Base-by-base conservation (phyloP, 1,284 basidiomycete genomes). In the Singerocomus inundabilis region DNA sequence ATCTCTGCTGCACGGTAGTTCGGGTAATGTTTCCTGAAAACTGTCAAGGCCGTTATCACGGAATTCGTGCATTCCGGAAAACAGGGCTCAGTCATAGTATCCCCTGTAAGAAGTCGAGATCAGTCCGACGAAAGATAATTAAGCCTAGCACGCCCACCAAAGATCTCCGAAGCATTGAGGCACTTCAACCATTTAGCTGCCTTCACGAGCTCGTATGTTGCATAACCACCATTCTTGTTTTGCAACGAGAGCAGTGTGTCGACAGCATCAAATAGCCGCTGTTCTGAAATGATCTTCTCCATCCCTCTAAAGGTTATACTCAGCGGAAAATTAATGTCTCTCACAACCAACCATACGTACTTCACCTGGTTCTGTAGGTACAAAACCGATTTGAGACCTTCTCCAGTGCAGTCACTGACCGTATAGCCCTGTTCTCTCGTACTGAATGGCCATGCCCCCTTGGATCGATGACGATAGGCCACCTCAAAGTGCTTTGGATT, bases 11-110 rank as follows among this genome's bases (percentile, higher is more conserved):
- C 57, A 2, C 94, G 86, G 65, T 99, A 99, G 30, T 81, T 62
- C 1, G 93, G 87, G 67, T 91, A 85, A 59, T 91, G 75, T 61
- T 85, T 84, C 44, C 81, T 76, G 76, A 98, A 99, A 61, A 93
- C 84, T 31, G 88, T 79, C 49, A 98, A 76, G 5, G 88, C 84
- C 2, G 93, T 97, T 49, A 97, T 85, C 48, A 89, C 85, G 0
- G 93, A 95, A 0, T 96, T 99, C 38, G 97, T 97, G 70, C 97
- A 97, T 72, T 98, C 93, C 0, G 93, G 92, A 64, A 98, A 98
- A 62, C 81, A 82, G 63, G 92, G 92, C 68, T 96, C 93, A 42
- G 83, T 87, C 93, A 97, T 98, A 68, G 96, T 96, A 62, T 93
- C 81, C 16, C 91, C 89, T 90, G 55, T n/a, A 25, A 6, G 10